Conservation (phyloP, 2,329 filamentous ascomycete genomes). For the Sclerotinia borealis region DNA sequence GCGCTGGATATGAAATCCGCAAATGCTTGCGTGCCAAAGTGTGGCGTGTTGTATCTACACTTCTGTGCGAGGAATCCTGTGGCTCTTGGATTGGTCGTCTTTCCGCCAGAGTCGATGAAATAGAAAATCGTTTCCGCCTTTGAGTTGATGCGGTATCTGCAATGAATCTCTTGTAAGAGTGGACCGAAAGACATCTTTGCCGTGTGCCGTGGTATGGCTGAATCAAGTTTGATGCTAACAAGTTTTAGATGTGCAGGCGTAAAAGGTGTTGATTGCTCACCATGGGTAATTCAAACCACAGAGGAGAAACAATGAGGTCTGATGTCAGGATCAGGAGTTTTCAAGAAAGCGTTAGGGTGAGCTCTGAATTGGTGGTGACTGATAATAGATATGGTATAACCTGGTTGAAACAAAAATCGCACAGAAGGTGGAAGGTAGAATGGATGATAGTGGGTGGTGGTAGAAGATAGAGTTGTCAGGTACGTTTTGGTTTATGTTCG, state of each 20-base stretch:
- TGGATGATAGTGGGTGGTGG: background rate
- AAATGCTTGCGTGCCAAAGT: background rate
- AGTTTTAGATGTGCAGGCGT: no score
- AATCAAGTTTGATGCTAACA: background rate
- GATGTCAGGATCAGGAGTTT: no score
- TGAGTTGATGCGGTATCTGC: background rate
- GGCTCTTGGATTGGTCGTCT: background rate
- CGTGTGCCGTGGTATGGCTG: background rate
- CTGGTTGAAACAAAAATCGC: background rate
- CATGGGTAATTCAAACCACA: background rate
- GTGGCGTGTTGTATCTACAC: background rate
- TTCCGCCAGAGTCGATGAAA: background rate
- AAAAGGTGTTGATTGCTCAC: background rate
- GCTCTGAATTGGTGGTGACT: background rate
- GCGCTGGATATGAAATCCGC: background rate
- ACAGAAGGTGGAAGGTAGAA: background rate
- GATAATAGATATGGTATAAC: background rate
- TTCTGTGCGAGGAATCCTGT: background rate
- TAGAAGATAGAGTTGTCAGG: background rate
- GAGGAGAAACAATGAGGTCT: background rate
- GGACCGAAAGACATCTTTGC: background rate
- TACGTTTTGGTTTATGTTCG: background rate
- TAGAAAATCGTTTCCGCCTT: background rate
- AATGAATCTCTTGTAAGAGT: background rate
- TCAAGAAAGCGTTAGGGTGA: no score